Base-by-base conservation (phyloP, 2,329 filamentous ascomycete species). In the Zarea fungicola region DNA sequence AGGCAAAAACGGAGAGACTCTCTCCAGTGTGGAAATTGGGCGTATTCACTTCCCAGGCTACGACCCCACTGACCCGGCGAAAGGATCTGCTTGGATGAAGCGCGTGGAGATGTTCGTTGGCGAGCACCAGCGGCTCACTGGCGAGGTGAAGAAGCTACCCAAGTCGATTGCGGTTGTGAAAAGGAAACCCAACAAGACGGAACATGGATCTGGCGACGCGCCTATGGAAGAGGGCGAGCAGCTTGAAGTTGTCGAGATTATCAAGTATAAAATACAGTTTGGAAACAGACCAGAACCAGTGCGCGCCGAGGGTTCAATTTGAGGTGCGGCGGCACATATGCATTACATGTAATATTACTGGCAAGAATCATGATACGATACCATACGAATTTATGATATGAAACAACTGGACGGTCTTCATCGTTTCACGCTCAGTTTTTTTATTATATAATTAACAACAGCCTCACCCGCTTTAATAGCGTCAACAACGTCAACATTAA, bases 181-280 rank as follows among this genome's bases (percentile, higher is more conserved):
- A 54, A 81, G 78, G 59, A 75, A 75, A n/a, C 62, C 60, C 42
- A 72, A 65, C 5, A 61, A 57, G 18, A 57, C 57, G 18, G 67
- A 86, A 25, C n/a, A 41, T 13, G 56, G 57, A 21, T 61, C 62
- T 7, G 59, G 78, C 71, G 65, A 70, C 66, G 52, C 62, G 41
- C 60, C 48, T 26, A 58, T 59, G 13, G 64, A 61, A 39, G 55
- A 61, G 49, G 63, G 54, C 4, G 71, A 73, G 50, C 80, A 84
- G 49, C 64, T 96, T 45, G 90, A 96, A 69, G 79, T 97, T 55
- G 82, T 90, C 44, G 92, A 96, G 66, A 81, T 97, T 57, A 77
- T 97, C 55, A 86, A 84, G 71, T 87, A 85, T 63, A 96, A 95
- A 72, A 72, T 97, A 56, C 70, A 95, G 39, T 97, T 97, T 67